Evolutionary conservation across 768 basidiomycete species (phyloP).

Genomic region (Tricholoma sp.): DNA sequence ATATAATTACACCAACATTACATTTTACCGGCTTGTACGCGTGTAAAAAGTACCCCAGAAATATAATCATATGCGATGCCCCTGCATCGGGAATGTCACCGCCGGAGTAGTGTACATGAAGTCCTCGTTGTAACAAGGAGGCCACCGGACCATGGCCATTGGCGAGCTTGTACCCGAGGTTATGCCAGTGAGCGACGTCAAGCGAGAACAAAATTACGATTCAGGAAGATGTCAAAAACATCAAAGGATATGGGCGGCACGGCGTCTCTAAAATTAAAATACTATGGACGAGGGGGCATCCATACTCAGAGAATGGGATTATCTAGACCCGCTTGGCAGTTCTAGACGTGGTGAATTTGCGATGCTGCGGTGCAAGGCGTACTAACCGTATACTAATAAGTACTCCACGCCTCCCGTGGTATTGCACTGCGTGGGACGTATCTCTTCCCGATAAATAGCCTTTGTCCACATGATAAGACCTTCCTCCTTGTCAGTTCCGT

Average conservation of each 20-base stretch:
- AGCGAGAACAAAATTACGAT: neutral
- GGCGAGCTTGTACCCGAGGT: neutral
- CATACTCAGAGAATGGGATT: neutral
- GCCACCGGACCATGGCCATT: neutral
- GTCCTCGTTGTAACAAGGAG: slow-evolving; percentile 8
- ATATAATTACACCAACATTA: neutral
- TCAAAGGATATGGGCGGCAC: too few relatives aligned
- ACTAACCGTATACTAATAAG: neutral
- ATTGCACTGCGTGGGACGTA: neutral
- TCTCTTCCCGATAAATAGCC: neutral
- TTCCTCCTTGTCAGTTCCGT: neutral
- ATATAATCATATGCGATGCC: neutral
- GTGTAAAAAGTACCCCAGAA: neutral
- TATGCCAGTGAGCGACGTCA: neutral
- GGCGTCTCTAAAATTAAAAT: neutral
- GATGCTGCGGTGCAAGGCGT: neutral
- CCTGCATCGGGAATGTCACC: neutral
- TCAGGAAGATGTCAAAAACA: neutral
- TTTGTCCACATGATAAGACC: neutral
- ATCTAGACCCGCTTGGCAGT: neutral
- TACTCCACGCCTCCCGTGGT: neutral
- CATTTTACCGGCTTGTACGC: neutral
- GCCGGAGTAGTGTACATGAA: slow-evolving; percentile 4
- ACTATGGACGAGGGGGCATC: neutral
- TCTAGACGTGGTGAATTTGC: neutral